phyloP scores from a whole-genome alignment of 75 land plant species.

The Ceratopteris richardii region DNA sequence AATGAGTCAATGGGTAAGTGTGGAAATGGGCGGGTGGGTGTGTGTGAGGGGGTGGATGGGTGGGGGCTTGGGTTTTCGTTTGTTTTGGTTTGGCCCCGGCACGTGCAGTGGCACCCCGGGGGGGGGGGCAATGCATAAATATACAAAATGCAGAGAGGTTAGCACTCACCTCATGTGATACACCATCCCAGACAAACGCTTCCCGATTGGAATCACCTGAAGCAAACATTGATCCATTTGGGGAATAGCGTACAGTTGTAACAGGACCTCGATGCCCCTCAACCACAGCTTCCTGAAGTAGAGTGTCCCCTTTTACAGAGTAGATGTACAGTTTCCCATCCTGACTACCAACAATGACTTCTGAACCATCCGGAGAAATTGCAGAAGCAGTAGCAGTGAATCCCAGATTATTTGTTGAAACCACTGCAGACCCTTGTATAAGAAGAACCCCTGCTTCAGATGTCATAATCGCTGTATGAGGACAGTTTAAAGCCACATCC shows the following conservation, averaged over 20 bases:
- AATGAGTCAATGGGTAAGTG: no score
- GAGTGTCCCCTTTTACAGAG: conserved; percentile 50
- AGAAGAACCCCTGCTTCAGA: conserved; percentile 69
- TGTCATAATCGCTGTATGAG: conserved; percentile 30
- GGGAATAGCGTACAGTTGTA: conserved; percentile 71
- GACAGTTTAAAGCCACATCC: conserved; percentile 47
- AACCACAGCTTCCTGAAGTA: conserved; percentile 58
- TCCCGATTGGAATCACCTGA: conserved; percentile 87
- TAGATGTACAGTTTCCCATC: conserved; percentile 84
- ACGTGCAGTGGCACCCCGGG: no score
- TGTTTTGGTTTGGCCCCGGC: no score
- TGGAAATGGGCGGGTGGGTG: no score
- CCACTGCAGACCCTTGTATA: conserved; percentile 40
- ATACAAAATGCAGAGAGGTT: no score
- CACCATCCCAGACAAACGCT: conserved; percentile 90
- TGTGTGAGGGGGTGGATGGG: no score
- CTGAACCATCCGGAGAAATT: conserved; percentile 80
- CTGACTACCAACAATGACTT: conserved; percentile 78
- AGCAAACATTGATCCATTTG: conserved; percentile 92
- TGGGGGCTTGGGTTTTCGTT: no score
- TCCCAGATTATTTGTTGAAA: conserved; percentile 52
- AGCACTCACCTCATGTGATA: conserved; percentile 60
- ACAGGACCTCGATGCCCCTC: conserved; percentile 90
- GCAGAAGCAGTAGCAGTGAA: conserved; percentile 69
- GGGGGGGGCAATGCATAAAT: no score